These are phyloP conservation scores for Nitzschia palea DNA, from an alignment of 108 stramenopile genomes.

Conservation along the genomic window DNA sequence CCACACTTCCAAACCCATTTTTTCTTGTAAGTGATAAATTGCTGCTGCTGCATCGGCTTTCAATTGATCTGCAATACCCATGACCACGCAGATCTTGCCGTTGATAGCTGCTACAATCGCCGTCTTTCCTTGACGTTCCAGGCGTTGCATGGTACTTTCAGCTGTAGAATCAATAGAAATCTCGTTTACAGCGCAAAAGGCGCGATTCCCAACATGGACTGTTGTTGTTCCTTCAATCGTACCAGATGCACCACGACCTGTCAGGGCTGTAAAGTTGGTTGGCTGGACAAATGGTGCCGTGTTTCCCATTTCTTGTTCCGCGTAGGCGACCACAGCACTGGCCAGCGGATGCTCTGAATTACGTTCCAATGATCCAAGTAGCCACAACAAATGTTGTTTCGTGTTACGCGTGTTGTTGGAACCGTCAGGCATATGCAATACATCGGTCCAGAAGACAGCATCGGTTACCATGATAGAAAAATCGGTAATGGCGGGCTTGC, in stretches of 20 bases:
- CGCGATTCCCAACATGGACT: constrained; percentile 81
- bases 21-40: constrained; percentile 57
- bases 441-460: constrained; percentile 33
- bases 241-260: constrained; percentile 82
- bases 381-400: constrained; percentile 50
- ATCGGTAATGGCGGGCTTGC: constrained; percentile 76
- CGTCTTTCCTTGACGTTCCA: constrained; percentile 83
- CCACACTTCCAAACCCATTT: constrained; percentile 89
- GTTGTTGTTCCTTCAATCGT: constrained; percentile 38
- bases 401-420: constrained; percentile 24
- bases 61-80: constrained; percentile 86
- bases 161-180: constrained; percentile 56
- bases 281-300: constrained; percentile 40
- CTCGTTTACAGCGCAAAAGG: constrained; percentile 47
- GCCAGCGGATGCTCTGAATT: constrained; percentile 85
- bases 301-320: constrained; percentile 28
- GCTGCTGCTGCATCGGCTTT: constrained; percentile 76
- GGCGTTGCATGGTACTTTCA: constrained; percentile 63
- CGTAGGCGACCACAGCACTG: constrained; percentile 64
- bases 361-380: constrained; percentile 79
- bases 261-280: constrained; percentile 46
- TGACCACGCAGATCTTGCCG: constrained; percentile 58
- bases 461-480: constrained; percentile 36
- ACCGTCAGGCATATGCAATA: constrained; percentile 28
- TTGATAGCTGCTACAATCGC: constrained; percentile 82